Evolutionary conservation across 768 basidiomycete genomes (phyloP).

Genomic region (Tulasnella sp.): DNA sequence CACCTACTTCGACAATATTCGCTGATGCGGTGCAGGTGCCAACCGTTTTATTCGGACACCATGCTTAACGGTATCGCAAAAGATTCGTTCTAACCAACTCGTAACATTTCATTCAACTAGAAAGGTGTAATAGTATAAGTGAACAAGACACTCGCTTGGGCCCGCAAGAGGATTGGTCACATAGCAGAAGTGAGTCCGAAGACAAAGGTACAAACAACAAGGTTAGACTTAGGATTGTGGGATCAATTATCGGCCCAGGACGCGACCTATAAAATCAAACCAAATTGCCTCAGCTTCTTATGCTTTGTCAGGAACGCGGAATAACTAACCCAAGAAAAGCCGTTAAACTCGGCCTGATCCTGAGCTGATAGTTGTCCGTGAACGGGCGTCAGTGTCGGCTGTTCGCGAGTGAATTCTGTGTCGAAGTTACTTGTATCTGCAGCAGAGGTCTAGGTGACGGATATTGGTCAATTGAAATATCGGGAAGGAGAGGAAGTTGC

Average conservation of each 20-base stretch:
- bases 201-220: no score
- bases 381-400: slow-evolving; percentile 94
- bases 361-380: slow-evolving; percentile 81
- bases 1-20: no score
- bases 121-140: no score
- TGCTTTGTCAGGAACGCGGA: not conserved
- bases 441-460: slow-evolving; percentile 20
- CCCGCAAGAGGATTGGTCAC: no score
- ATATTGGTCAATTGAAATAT: slow-evolving; percentile 14
- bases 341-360: slow-evolving; percentile 92
- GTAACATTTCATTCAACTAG: no score
- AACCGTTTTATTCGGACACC: no score
- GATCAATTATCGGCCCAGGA: slow-evolving; percentile 23
- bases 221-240: no score
- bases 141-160: no score
- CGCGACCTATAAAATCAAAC: slow-evolving; percentile 23
- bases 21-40: no score
- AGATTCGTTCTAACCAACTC: no score
- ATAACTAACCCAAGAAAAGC: slow-evolving; percentile 76
- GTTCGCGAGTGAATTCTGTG: slow-evolving; percentile 92
- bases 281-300: not conserved
- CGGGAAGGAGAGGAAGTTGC: slow-evolving; percentile 16
- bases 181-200: no score
- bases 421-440: slow-evolving; percentile 60
- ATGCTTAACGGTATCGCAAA: no score